Evolutionary conservation across 176 grass and related monocot genomes (phyloP).

Genomic region (Chloris gayana): DNA sequence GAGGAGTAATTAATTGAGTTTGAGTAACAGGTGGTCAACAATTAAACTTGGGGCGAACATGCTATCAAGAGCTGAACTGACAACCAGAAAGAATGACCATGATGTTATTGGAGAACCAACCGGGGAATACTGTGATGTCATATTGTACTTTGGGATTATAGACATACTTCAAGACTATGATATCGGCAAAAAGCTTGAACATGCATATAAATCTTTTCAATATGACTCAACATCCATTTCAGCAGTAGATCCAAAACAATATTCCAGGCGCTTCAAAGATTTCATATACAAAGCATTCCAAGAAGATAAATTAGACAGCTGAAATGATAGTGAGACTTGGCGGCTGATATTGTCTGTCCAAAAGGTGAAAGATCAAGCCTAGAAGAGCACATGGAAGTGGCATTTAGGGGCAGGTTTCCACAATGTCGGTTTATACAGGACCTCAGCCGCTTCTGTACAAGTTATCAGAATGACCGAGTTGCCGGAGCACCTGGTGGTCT

Average conservation of each 20-base stretch:
- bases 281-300: slow-evolving; percentile 89
- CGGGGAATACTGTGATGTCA: slow-evolving; percentile 77
- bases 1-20: slow-evolving; percentile 36
- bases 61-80: slow-evolving; percentile 73
- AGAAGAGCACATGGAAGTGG: slow-evolving; percentile 1
- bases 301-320: slow-evolving; percentile 59
- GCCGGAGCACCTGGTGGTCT: slow-evolving; percentile 7
- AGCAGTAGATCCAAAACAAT: slow-evolving; percentile 83
- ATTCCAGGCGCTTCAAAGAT: slow-evolving; percentile 81
- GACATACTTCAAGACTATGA: slow-evolving; percentile 97
- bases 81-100: slow-evolving; percentile 47
- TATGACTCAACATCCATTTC: slow-evolving; percentile 86
- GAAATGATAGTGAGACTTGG: slow-evolving; percentile 30
- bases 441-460: slow-evolving; percentile 28
- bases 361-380: slow-evolving; percentile 21
- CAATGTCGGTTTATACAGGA: slow-evolving; percentile 32
- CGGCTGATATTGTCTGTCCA: slow-evolving; percentile 13
- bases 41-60: slow-evolving; percentile 82
- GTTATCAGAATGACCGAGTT: slow-evolving; percentile 12
- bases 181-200: slow-evolving; percentile 84
- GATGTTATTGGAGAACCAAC: slow-evolving; percentile 75
- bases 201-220: slow-evolving; percentile 84
- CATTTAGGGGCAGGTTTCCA: slow-evolving; percentile 27
- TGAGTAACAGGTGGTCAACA: slow-evolving; percentile 55
- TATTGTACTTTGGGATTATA: slow-evolving; percentile 88